Conservation (phyloP, 1,284 basidiomycete species). For the Moesziomyces sp. region DNA sequence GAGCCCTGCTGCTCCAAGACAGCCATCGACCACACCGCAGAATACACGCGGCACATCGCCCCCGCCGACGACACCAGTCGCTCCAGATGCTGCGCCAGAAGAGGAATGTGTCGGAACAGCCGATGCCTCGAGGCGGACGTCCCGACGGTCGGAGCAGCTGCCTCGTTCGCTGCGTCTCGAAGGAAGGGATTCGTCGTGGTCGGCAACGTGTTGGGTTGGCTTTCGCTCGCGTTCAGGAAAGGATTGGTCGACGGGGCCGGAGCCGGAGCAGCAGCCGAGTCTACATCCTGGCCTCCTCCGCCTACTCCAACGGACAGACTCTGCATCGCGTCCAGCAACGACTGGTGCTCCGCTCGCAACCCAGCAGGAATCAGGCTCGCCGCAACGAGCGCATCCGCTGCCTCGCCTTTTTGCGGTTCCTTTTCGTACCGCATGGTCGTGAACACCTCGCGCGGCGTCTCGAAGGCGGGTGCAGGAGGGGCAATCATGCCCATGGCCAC, state of each 20-base stretch:
- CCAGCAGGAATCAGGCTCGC: constrained; percentile 22
- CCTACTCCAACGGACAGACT: constrained; percentile 3
- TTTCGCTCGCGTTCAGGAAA: constrained; percentile 17
- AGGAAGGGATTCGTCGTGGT: constrained; percentile 33
- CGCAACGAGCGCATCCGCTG: constrained; percentile 25
- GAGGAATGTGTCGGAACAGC: constrained; percentile 32
- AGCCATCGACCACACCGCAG: constrained; percentile 32
- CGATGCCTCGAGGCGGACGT: constrained; percentile 11
- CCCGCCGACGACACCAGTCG: constrained; percentile 33
- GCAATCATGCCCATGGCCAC: background rate
- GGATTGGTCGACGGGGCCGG: constrained; percentile 26
- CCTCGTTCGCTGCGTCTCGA: background rate
- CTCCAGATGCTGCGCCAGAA: constrained; percentile 34
- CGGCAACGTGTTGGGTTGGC: background rate
- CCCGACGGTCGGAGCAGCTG: background rate
- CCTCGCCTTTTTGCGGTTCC: constrained; percentile 1
- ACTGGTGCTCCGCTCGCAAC: constrained; percentile 7
- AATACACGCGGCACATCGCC: constrained; percentile 42
- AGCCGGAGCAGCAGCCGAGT: background rate
- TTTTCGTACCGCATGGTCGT: constrained; percentile 47
- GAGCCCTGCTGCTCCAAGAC: constrained; percentile 24
- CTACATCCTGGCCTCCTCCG: background rate
- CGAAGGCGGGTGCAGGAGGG: constrained; percentile 5
- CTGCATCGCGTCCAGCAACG: constrained; percentile 15
- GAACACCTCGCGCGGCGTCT: constrained; percentile 44